Evolutionary conservation across 208 protist genomes (phyloP), one percentile per base, ranked within the genome.

Genomic region (Crithidia acanthocephali): DNA sequence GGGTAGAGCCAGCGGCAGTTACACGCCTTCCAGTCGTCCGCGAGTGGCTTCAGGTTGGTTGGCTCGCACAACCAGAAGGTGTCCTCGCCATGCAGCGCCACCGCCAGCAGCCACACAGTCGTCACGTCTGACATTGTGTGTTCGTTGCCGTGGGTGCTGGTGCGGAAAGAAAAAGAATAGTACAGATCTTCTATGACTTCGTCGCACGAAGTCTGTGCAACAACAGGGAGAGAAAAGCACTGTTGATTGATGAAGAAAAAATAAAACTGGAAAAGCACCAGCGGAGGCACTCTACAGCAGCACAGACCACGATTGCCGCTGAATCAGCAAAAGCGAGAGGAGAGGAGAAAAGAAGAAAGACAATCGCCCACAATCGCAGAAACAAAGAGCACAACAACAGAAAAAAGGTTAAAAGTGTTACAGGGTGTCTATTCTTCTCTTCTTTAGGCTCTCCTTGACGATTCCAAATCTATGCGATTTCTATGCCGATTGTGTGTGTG

Each of bases 31-130:
- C 91, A 96, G 33, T 86, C 84, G 4, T 72, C 66, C 3, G 57
- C 35, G 22, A 92, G 63, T 32, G 76, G 72, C 37, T 83, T 88
- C 10, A 77, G 70, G 35, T 68, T 70, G 7, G 74, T 63, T 15
- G 82, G 88, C 60, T 86, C 78, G 37, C 85, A 83, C 27, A 96
- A 70, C 89, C 91, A 96, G 64, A 86, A 96, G 13, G 78, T 92
- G 35, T 85, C 75, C 75, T 96, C 88, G 22, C 84, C 91, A 27
- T 70, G 69, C n/a, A 96, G 76, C 32, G 85, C 91, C 10, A 94
- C 86, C 7, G 88, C 91, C 25, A 96, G 65, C n/a, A 94, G 60
- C 30, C 76, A 77, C 61, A 80, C 76, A 25, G 78, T 74, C 28
- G 63, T 75, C 56, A 62, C 65, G 32, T 72, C 72, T 1, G 72